Evolutionary conservation across 768 basidiomycete genomes (phyloP).

Genomic region (Podaxis sp.): DNA sequence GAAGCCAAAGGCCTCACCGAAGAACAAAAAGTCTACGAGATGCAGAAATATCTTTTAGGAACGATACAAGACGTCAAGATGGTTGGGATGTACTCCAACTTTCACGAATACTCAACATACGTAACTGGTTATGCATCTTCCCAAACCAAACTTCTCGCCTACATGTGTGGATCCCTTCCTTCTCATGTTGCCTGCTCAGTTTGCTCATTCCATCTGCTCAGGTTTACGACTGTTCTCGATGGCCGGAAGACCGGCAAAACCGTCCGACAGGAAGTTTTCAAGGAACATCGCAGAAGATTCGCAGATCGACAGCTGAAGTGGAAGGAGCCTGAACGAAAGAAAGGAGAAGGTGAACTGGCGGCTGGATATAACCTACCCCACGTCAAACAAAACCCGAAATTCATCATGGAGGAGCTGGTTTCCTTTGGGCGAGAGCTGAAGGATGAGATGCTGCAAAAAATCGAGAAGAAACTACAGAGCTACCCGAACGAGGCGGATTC

Average conservation of each 20-base stretch:
- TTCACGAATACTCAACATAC: constrained; percentile 58
- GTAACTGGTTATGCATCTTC: constrained; percentile 46
- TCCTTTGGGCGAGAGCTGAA: constrained; percentile 24
- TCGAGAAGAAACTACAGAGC: constrained; percentile 24
- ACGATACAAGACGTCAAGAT: constrained; percentile 41
- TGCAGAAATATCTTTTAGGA: constrained; percentile 53
- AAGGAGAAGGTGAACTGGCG: constrained; percentile 15
- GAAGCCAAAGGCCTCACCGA: constrained; percentile 20
- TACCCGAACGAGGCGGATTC: constrained; percentile 22
- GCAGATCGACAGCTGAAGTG: constrained; percentile 24
- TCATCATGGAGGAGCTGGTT: constrained; percentile 45
- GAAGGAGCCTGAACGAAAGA: constrained; percentile 29
- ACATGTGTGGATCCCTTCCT: constrained; percentile 32
- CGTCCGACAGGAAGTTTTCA: constrained; percentile 32
- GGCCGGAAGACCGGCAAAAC: constrained; percentile 57
- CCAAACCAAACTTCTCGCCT: constrained; percentile 52
- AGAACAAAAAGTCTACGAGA: constrained; percentile 27
- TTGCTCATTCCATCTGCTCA: constrained; percentile 13
- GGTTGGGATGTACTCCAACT: constrained; percentile 54
- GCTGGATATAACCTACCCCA: constrained; percentile 24
- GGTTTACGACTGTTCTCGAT: constrained; percentile 56
- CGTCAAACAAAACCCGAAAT: constrained; percentile 23
- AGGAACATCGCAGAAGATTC: constrained; percentile 18
- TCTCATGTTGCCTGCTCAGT: neutral
- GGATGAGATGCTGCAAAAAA: constrained; percentile 19